Evolutionary conservation across 129 eudicot genomes (phyloP).

Genomic region (Lonicera japonica): DNA sequence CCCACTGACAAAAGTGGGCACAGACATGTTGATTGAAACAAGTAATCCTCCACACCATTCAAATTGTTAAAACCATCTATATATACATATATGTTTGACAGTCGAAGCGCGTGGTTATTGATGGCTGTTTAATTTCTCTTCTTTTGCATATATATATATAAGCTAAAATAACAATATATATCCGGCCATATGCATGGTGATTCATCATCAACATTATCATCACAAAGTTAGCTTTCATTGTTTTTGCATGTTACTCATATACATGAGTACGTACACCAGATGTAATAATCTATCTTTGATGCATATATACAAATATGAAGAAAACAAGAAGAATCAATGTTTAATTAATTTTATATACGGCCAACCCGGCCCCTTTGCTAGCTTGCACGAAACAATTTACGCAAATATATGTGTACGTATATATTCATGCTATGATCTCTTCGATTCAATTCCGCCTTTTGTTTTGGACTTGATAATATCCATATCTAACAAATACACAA

Average conservation of each 20-base stretch:
- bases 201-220: neutral
- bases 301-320: neutral
- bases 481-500: no score
- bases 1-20: neutral
- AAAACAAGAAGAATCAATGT: neutral
- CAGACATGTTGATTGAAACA: slow-evolving; percentile 8
- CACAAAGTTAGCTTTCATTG: neutral
- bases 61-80: neutral
- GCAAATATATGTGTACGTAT: no score
- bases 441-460: neutral
- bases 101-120: neutral
- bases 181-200: neutral
- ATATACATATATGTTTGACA: neutral
- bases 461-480: neutral
- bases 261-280: slow-evolving; percentile 2
- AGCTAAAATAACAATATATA: no score
- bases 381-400: no score
- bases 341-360: no score
- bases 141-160: no score
- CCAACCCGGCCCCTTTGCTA: no score
- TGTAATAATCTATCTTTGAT: neutral
- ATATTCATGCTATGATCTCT: no score
- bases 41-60: slow-evolving; percentile 3
- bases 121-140: neutral
- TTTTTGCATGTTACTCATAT: slow-evolving; percentile 2